A percentile compares a stretch with the other conserved stretches of the same genome.
These are phyloP conservation scores for Neurospora terricola DNA, from an alignment of 495 filamentous ascomycete genomes.

Conservation along the genomic window DNA sequence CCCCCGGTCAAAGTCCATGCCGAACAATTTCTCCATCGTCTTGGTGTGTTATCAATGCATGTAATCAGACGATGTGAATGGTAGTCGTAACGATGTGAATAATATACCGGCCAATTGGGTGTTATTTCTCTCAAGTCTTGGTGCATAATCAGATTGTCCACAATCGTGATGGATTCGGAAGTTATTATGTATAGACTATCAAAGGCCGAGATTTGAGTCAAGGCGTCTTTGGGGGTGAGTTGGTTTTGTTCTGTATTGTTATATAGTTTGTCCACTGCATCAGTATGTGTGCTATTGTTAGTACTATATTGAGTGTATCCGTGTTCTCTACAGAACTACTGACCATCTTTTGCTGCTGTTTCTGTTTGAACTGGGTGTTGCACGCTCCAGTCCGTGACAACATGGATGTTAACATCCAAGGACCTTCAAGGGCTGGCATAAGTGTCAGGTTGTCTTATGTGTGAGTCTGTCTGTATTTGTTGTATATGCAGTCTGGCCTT, in stretches of 20 bases:
- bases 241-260: background rate
- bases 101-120: background rate
- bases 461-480: background rate
- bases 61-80: background rate
- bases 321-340: background rate
- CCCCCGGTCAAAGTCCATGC: background rate
- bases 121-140: background rate
- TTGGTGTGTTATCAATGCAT: background rate
- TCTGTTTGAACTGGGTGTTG: background rate
- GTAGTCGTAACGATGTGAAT: background rate
- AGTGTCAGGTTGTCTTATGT: background rate
- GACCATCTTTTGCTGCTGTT: background rate
- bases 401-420: background rate
- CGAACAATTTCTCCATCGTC: background rate
- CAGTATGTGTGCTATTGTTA: background rate
- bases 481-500: background rate
- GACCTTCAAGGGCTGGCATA: background rate
- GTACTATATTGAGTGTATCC: background rate
- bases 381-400: background rate
- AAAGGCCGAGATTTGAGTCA: background rate
- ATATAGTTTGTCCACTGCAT: background rate
- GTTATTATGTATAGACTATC: background rate
- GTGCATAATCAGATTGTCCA: background rate
- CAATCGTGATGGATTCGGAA: background rate
- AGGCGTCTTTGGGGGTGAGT: background rate